Evolutionary conservation across 2,329 filamentous ascomycete species (phyloP), one percentile per base, ranked within the genome.

Genomic region (Xenosphaeropsis pyriputrescens): DNA sequence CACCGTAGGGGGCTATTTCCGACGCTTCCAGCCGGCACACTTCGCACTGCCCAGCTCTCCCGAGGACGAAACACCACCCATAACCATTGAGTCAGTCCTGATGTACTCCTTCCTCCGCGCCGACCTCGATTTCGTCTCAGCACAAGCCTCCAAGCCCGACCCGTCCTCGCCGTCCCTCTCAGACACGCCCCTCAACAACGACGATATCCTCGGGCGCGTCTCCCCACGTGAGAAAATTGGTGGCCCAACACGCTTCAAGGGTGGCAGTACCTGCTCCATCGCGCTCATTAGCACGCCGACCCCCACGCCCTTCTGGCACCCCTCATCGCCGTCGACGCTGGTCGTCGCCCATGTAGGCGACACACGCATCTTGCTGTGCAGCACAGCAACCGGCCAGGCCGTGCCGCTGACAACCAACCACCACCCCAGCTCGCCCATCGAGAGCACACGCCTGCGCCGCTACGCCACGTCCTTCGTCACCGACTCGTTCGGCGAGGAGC

Each of bases 401-500:
- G 71, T 83, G 2, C 82, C 89, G 0, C 57, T 94, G 29, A 96
- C 91, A 1, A 85, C 80, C 15, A 85, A 94, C 56, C 91, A 98
- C 58, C 91, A 94, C 55, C 89, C 91, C 0, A 83, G 78, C n/a
- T 75, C 82, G 4, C 91, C 91, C 0, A 68, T 77, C 39, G 91
- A 98, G 63, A 79, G 81, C 8, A 78, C 75, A 32, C 75, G 91
- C 6, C 70, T 98, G 17, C 80, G 88, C 33, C 79, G 88, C 35
- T 96, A 88, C 55, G 83, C 86, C 2, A 75, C 82, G 19, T 79
- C 80, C 2, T 89, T 96, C 55, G 80, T 94, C 14, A 91, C 89
- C 0, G 91, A 98, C 60, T 93, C 85, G 26, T 98, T 98, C 57
- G 91, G 91, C 53, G 91, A 98, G 61, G 88, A 96, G 60, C 85